Evolutionary conservation across 495 filamentous ascomycete genomes (phyloP).

Genomic region (Podospora pseudopauciseta): DNA sequence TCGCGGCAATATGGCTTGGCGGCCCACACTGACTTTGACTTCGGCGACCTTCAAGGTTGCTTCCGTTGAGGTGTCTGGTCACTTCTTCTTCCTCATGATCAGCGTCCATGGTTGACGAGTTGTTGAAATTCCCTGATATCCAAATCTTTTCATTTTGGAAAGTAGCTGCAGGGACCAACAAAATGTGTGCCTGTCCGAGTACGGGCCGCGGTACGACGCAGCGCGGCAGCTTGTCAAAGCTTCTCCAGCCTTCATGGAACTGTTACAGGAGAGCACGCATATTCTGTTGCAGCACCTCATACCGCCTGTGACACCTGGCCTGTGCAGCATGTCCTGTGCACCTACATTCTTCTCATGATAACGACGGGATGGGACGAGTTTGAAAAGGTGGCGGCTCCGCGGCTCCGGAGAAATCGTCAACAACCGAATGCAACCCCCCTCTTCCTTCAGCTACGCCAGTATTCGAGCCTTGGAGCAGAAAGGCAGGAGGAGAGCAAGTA

Average conservation of each 20-base stretch:
- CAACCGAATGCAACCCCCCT: constrained; percentile 8
- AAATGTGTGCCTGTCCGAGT: constrained; percentile 15
- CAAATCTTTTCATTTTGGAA: background rate
- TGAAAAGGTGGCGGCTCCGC: background rate
- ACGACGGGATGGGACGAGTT: background rate
- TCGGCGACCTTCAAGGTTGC: background rate
- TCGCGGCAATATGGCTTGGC: background rate
- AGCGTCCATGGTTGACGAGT: too few relatives aligned
- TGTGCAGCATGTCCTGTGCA: too few relatives aligned
- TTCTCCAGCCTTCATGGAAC: constrained; percentile 10
- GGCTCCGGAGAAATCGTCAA: background rate
- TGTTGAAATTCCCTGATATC: background rate
- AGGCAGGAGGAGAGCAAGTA: background rate
- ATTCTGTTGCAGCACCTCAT: constrained; percentile 2
- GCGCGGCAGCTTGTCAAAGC: constrained; percentile 26
- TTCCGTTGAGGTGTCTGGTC: too few relatives aligned
- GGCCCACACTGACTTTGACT: background rate
- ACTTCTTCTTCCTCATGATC: too few relatives aligned
- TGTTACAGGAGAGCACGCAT: constrained; percentile 12
- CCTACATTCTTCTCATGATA: background rate
- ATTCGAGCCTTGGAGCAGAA: background rate
- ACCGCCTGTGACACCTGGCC: background rate
- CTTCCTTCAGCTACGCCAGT: constrained; percentile 1
- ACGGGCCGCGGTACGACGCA: constrained; percentile 21
- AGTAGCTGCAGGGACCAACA: constrained; percentile 13